A percentile compares a stretch with the other conserved stretches of the same genome.
Evolutionary conservation across 2,329 filamentous ascomycete genomes (phyloP).

Genomic region (Calcarisporium arbuscula): DNA sequence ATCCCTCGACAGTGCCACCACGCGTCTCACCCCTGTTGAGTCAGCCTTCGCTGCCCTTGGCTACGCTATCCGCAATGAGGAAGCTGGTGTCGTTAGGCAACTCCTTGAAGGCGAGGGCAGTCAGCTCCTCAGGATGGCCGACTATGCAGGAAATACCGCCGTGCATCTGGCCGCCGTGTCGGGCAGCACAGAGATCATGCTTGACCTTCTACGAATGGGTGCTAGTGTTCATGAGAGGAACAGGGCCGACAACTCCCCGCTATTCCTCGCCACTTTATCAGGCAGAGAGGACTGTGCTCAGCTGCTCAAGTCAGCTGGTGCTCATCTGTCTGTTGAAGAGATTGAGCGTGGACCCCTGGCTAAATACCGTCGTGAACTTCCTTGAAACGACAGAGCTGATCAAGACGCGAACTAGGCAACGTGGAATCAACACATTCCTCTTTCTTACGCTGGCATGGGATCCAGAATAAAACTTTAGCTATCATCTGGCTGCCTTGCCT

Average conservation of each 20-base stretch:
- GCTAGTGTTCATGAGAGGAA: constrained; percentile 64
- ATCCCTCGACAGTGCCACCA: constrained; percentile 35
- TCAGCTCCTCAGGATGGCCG: constrained; percentile 65
- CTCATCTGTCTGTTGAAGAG: constrained; percentile 44
- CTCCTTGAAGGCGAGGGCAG: constrained; percentile 60
- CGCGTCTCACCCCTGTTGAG: constrained; percentile 40
- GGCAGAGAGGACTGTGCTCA: constrained; percentile 47
- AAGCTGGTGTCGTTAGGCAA: constrained; percentile 58
- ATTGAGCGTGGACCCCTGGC: constrained; percentile 22
- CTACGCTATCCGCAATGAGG: constrained; percentile 70
- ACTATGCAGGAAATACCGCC: constrained; percentile 76
- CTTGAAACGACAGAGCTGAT: constrained; percentile 1
- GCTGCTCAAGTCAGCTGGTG: constrained; percentile 53
- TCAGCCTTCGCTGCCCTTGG: constrained; percentile 72
- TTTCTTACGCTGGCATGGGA: not conserved
- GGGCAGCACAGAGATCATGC: constrained; percentile 47
- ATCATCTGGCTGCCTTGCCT: too few species aligned
- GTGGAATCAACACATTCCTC: not conserved
- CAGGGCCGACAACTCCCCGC: constrained; percentile 57
- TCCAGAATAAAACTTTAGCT: too few species aligned
- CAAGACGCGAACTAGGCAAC: not conserved
- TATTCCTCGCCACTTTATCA: constrained; percentile 56
- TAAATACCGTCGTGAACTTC: constrained; percentile 10
- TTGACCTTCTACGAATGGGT: constrained; percentile 52
- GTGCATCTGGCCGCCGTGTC: constrained; percentile 52